These are phyloP conservation scores for Salix purpurea DNA, from an alignment of 345 rosid species.

Conservation along the genomic window DNA sequence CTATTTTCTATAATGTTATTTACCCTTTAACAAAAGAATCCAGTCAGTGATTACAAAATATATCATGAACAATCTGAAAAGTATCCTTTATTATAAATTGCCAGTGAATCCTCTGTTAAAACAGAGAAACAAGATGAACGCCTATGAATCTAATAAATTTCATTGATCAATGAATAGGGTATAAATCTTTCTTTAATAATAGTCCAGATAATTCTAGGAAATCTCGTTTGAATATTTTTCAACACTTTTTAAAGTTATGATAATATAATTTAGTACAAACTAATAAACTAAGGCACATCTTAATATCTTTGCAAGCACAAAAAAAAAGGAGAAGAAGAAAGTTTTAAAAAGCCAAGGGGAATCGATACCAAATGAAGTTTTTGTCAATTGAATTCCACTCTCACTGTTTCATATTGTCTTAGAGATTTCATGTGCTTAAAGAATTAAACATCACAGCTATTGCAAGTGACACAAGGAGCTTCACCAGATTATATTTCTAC, in stretches of 20 bases:
- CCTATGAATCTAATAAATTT: background rate
- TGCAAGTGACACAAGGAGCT: background rate
- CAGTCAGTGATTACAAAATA: background rate
- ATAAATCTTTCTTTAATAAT: too few relatives aligned
- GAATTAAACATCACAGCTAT: background rate
- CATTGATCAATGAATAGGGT: background rate
- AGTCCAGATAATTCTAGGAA: background rate
- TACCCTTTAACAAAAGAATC: background rate
- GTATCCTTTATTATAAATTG: background rate
- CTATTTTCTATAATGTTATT: too few relatives aligned
- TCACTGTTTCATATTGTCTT: background rate
- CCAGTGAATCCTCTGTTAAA: background rate
- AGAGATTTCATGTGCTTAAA: background rate
- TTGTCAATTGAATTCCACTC: background rate
- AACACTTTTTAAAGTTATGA: background rate
- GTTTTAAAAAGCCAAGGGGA: background rate
- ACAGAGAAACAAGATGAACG: background rate
- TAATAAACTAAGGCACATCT: background rate
- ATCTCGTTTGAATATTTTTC: background rate
- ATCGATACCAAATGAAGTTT: background rate
- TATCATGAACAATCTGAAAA: background rate
- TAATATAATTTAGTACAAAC: background rate
- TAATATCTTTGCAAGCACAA: too few relatives aligned
- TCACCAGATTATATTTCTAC: conserved; percentile 5
- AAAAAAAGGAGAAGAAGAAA: background rate